Conservation (phyloP, 345 rosid genomes). For the Arabis alpina region DNA sequence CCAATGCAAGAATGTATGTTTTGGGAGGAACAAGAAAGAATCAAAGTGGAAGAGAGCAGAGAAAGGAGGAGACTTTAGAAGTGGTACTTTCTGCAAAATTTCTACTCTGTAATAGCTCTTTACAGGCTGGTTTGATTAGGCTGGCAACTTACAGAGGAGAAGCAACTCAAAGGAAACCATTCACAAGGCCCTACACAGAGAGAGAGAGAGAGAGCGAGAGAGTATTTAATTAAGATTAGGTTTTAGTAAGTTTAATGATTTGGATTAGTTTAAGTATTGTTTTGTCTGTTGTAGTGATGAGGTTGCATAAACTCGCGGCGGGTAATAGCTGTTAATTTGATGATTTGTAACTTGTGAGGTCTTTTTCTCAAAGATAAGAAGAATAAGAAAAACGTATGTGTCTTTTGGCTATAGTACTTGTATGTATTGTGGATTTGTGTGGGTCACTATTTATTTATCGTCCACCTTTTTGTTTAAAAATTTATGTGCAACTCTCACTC, state of each 20-base stretch:
- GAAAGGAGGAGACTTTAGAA: conserved; percentile 33
- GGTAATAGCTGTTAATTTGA: conserved; percentile 37
- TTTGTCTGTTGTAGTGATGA: conserved; percentile 29
- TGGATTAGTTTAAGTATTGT: background rate
- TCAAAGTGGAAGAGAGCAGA: conserved; percentile 22
- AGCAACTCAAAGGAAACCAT: conserved; percentile 44
- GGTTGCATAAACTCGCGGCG: conserved; percentile 36
- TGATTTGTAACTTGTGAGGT: conserved; percentile 9
- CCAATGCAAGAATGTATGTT: conserved; percentile 41
- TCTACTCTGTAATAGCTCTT: conserved; percentile 48
- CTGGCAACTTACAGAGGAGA: conserved; percentile 59
- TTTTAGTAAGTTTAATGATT: conserved; percentile 6
- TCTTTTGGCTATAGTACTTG: conserved; percentile 29
- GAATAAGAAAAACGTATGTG: conserved; percentile 10
- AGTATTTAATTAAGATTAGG: conserved; percentile 7
- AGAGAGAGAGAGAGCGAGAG: conserved; percentile 11
- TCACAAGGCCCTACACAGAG: conserved; percentile 48
- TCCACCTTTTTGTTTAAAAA: conserved; percentile 6
- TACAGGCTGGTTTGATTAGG: conserved; percentile 93
- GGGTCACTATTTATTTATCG: conserved; percentile 28
- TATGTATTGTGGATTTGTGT: background rate
- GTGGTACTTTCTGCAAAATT: conserved; percentile 47
- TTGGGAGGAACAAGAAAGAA: conserved; percentile 26
- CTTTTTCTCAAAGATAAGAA: conserved; percentile 39
- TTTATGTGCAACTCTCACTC: background rate